A percentile compares a stretch with the other conserved stretches of the same genome.
phyloP scores from a whole-genome alignment of 1,284 basidiomycete genomes.

The Pseudomicrostroma phylloplanum region DNA sequence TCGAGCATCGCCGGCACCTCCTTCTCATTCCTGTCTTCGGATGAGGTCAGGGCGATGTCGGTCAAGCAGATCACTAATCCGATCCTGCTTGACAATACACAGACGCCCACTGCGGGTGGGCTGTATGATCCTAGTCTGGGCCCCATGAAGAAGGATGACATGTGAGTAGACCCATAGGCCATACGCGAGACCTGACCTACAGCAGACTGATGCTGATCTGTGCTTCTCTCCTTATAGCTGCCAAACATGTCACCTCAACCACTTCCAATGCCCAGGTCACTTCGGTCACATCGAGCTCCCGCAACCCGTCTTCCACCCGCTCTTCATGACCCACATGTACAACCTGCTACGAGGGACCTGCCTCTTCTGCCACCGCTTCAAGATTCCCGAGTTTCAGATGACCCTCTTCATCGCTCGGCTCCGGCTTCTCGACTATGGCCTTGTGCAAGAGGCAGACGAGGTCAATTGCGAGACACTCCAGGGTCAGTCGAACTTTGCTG shows the following conservation, averaged over 20 bases:
- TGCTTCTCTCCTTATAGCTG: conserved; percentile 60
- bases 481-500: conserved; percentile 13
- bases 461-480: conserved; percentile 58
- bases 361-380: conserved; percentile 91
- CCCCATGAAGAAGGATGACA: conserved; percentile 73
- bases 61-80: conserved; percentile 96
- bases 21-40: conserved; percentile 87
- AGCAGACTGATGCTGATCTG: background rate
- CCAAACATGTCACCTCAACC: conserved; percentile 81
- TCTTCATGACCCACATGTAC: conserved; percentile 91
- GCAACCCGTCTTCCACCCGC: conserved; percentile 87
- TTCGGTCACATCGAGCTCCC: conserved; percentile 99
- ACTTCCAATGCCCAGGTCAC: conserved; percentile 93
- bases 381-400: conserved; percentile 61
- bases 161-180: conserved; percentile 8
- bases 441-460: conserved; percentile 72
- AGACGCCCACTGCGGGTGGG: conserved; percentile 83
- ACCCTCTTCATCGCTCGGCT: conserved; percentile 70
- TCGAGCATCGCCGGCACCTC: conserved; percentile 78
- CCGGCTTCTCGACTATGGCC: conserved; percentile 79
- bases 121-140: conserved; percentile 94
- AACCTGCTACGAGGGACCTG: conserved; percentile 84
- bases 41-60: conserved; percentile 85
- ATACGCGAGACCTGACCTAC: background rate
- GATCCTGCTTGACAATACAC: conserved; percentile 84